phyloP scores from a whole-genome alignment of 768 basidiomycete genomes.

The Piloderma croceum region DNA sequence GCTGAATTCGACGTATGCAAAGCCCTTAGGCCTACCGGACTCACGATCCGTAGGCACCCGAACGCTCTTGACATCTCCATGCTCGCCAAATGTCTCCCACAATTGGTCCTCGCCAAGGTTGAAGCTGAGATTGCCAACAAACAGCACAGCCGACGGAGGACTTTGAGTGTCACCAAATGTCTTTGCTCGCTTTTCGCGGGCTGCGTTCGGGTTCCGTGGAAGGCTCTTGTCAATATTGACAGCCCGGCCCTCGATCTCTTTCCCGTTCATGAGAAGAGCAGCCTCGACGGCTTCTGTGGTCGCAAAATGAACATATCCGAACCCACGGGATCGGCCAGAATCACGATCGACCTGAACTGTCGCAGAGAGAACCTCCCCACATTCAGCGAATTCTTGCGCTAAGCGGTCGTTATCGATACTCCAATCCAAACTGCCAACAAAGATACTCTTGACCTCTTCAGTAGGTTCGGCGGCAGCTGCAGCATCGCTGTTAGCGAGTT shows the following conservation, averaged over 20 bases:
- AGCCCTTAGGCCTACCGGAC: conserved; percentile 86
- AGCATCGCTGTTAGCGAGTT: conserved; percentile 53
- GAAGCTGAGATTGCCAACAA: conserved; percentile 89
- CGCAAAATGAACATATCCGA: conserved; percentile 78
- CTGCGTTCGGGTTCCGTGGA: conserved; percentile 49
- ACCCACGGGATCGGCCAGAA: conserved; percentile 77
- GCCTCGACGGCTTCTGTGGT: conserved; percentile 69
- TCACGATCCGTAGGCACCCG: conserved; percentile 92
- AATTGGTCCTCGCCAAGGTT: conserved; percentile 73
- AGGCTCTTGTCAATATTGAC: conserved; percentile 80
- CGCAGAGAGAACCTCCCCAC: conserved; percentile 86
- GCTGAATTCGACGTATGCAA: conserved; percentile 93
- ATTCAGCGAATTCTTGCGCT: conserved; percentile 80
- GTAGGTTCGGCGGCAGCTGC: conserved; percentile 29
- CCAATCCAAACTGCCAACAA: conserved; percentile 93
- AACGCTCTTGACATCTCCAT: conserved; percentile 79
- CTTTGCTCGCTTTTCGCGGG: conserved; percentile 65
- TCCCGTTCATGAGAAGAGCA: conserved; percentile 74
- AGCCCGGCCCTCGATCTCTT: conserved; percentile 87
- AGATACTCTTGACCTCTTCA: conserved; percentile 65
- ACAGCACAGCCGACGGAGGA: conserved; percentile 71
- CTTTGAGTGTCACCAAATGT: conserved; percentile 68
- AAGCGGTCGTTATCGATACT: conserved; percentile 96
- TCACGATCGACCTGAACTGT: conserved; percentile 83
- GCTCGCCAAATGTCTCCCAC: conserved; percentile 88